Evolutionary conservation across 768 basidiomycete genomes (phyloP).

Genomic region (Naganishia kalamii): DNA sequence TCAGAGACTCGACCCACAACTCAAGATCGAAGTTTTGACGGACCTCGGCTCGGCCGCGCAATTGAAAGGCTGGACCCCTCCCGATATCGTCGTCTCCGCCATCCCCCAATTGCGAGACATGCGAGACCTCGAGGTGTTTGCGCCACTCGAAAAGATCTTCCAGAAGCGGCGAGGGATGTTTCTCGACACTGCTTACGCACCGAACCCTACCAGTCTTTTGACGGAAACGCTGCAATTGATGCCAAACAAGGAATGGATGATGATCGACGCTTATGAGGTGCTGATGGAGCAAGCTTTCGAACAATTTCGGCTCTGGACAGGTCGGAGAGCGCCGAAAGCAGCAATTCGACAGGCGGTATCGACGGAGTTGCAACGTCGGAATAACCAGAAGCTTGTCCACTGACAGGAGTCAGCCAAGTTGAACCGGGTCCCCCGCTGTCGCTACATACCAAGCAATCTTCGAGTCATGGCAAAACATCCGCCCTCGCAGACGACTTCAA

Average conservation of each 20-base stretch:
- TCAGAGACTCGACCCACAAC: constrained; percentile 11
- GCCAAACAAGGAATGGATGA: constrained; percentile 53
- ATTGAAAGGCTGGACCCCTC: not conserved
- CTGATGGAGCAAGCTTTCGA: constrained; percentile 81
- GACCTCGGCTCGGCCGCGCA: not conserved
- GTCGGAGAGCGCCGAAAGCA: constrained; percentile 45
- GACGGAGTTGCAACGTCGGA: constrained; percentile 23
- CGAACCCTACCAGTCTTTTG: constrained; percentile 70
- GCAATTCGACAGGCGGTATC: constrained; percentile 34
- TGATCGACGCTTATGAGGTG: constrained; percentile 74
- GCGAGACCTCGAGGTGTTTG: not conserved
- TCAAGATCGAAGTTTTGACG: constrained; percentile 9
- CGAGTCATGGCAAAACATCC: no score
- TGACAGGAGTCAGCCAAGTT: no score
- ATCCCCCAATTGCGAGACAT: constrained; percentile 5
- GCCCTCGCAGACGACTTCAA: no score
- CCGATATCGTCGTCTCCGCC: constrained; percentile 21
- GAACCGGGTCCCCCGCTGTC: no score
- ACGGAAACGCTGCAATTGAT: not conserved
- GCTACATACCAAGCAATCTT: no score
- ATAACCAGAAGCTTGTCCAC: not conserved
- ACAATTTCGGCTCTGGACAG: constrained; percentile 79
- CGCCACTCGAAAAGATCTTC: constrained; percentile 52
- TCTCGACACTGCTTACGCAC: constrained; percentile 86
- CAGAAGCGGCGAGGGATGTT: constrained; percentile 59